These are phyloP conservation scores for Aspergillus luchuensis DNA, from an alignment of 2,329 filamentous ascomycete genomes.

Conservation along the genomic window DNA sequence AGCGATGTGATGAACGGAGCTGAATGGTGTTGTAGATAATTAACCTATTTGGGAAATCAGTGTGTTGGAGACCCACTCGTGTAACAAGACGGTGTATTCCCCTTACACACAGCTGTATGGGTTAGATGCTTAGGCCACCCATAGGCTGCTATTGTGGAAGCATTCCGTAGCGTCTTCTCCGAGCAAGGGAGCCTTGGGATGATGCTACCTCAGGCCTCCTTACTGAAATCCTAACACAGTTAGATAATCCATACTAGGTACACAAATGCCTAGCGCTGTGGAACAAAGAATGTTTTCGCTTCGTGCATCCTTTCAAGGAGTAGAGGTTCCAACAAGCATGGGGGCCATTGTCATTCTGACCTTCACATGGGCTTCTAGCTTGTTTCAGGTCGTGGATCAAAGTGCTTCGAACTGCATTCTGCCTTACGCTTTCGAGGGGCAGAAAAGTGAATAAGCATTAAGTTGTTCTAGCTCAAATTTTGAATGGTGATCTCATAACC, in stretches of 20 bases:
- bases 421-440: slow-evolving; percentile 1
- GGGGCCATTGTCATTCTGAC: background rate
- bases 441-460: background rate
- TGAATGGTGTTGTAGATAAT: background rate
- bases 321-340: background rate
- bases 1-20: background rate
- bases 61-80: background rate
- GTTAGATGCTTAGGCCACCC: no score
- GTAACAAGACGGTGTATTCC: background rate
- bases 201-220: background rate
- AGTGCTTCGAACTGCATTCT: background rate
- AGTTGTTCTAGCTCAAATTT: background rate
- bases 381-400: slow-evolving; percentile 17
- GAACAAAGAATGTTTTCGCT: background rate
- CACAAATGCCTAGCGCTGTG: slow-evolving; percentile 5
- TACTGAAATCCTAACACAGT: background rate
- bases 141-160: background rate
- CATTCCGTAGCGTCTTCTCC: background rate
- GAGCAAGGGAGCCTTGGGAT: background rate
- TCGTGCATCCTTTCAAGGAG: background rate
- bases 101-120: background rate
- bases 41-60: no score
- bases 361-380: slow-evolving; percentile 8
- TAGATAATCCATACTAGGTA: background rate
- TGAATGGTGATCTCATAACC: background rate